Evolutionary conservation across 2,329 filamentous ascomycete genomes (phyloP).

Genomic region (Pseudogymnoascus sp.): DNA sequence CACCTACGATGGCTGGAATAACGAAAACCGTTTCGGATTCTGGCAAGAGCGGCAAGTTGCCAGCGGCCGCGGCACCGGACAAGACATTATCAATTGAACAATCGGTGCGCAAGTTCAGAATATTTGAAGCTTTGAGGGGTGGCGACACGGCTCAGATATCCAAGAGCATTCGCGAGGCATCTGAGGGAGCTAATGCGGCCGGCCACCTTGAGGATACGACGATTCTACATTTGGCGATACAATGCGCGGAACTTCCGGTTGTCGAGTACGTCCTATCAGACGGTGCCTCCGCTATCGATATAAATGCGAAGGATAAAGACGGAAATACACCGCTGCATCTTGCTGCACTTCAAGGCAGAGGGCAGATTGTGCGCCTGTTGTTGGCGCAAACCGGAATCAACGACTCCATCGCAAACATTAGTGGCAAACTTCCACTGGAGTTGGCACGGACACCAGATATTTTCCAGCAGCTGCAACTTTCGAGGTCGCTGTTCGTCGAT

Average conservation of each 20-base stretch:
- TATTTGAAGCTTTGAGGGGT: slow-evolving; percentile 84
- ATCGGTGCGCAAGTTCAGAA: slow-evolving; percentile 86
- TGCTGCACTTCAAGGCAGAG: slow-evolving; percentile 73
- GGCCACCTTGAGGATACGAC: slow-evolving; percentile 68
- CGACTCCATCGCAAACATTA: slow-evolving; percentile 76
- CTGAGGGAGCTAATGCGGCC: slow-evolving; percentile 20
- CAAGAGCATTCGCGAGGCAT: slow-evolving; percentile 66
- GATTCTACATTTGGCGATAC: slow-evolving; percentile 85
- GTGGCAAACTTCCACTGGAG: slow-evolving; percentile 79
- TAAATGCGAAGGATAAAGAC: slow-evolving; percentile 86
- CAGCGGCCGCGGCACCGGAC: slow-evolving; percentile 17
- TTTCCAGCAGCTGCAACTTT: slow-evolving; percentile 87
- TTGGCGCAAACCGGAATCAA: slow-evolving; percentile 79
- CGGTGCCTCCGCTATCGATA: slow-evolving; percentile 57
- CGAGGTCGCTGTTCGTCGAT: slow-evolving; percentile 83
- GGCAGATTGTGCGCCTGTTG: slow-evolving; percentile 71
- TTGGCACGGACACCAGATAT: slow-evolving; percentile 88
- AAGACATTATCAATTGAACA: slow-evolving; percentile 63
- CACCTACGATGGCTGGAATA: slow-evolving; percentile 24
- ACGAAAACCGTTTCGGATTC: slow-evolving; percentile 15
- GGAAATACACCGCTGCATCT: slow-evolving; percentile 91
- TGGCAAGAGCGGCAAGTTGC: slow-evolving; percentile 15
- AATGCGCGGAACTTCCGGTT: slow-evolving; percentile 86
- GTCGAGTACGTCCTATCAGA: slow-evolving; percentile 90
- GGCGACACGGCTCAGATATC: slow-evolving; percentile 88